Evolutionary conservation across 1,139 yeast genomes (phyloP).

Genomic region (Pichia sorboxylosa): DNA sequence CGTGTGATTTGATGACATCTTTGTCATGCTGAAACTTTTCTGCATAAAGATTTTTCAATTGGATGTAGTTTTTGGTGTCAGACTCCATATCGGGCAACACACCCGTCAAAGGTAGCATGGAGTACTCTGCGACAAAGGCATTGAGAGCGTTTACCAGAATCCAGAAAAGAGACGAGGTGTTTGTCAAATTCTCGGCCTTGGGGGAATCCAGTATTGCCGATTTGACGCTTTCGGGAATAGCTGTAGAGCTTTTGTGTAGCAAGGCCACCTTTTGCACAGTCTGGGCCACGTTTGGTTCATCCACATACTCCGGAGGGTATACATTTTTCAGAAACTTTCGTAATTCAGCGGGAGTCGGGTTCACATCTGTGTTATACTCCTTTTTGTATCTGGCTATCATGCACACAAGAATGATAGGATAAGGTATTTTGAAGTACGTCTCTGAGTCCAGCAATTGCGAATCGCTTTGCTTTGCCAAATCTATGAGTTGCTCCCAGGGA

Average conservation of each 20-base stretch:
- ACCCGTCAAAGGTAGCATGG: constrained; percentile 60
- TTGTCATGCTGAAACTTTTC: constrained; percentile 47
- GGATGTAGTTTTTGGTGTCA: constrained; percentile 50
- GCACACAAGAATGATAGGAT: constrained; percentile 40
- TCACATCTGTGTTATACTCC: background rate
- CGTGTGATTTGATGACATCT: constrained; percentile 25
- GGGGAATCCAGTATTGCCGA: constrained; percentile 28
- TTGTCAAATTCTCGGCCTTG: background rate
- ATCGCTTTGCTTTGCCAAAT: constrained; percentile 40
- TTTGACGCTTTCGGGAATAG: constrained; percentile 21
- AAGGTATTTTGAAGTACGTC: constrained; percentile 62
- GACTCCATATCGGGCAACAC: constrained; percentile 85
- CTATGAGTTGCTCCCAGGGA: constrained; percentile 68
- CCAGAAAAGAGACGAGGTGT: constrained; percentile 39
- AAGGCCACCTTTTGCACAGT: constrained; percentile 52
- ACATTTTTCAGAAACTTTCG: constrained; percentile 29
- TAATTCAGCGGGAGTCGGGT: constrained; percentile 33
- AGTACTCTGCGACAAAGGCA: constrained; percentile 32
- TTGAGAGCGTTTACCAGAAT: constrained; percentile 44
- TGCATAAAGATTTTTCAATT: constrained; percentile 46
- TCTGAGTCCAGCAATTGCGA: constrained; percentile 25
- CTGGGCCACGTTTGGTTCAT: constrained; percentile 59
- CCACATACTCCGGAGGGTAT: too few relatives aligned
- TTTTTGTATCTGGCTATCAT: constrained; percentile 33
- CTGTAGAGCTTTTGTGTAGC: constrained; percentile 26